phyloP scores from a whole-genome alignment of 768 basidiomycete genomes.

The Tubosaeta sp. region DNA sequence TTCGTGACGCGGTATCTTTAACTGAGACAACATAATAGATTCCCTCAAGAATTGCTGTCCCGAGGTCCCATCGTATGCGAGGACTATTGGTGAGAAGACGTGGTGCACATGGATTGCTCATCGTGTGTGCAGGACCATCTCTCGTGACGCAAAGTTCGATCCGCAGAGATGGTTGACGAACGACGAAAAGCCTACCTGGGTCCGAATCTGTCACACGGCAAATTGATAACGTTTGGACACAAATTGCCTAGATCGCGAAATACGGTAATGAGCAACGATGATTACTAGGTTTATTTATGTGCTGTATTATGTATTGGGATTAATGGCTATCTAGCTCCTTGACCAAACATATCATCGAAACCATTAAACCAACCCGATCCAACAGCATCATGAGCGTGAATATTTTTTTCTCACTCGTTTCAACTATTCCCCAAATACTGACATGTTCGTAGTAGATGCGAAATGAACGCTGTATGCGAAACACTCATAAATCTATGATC shows the following conservation, averaged over 20 bases:
- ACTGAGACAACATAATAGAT: too few species aligned
- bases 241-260: too few species aligned
- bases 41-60: constrained; percentile 31
- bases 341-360: neutral
- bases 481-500: too few species aligned
- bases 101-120: neutral
- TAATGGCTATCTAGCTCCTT: too few species aligned
- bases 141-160: constrained; percentile 54
- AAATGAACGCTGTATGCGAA: too few species aligned
- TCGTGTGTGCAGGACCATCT: constrained; percentile 40
- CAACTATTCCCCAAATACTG: too few species aligned
- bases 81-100: constrained; percentile 31
- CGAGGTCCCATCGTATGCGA: constrained; percentile 34
- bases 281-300: too few species aligned
- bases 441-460: too few species aligned
- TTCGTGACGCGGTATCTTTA: neutral
- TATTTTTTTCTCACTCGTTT: too few species aligned
- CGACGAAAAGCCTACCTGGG: constrained; percentile 19
- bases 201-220: too few species aligned
- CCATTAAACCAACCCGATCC: neutral
- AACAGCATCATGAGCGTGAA: neutral
- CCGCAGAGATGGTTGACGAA: constrained; percentile 53
- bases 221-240: constrained; percentile 24
- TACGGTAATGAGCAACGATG: too few species aligned
- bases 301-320: too few species aligned